Evolutionary conservation across 2,329 filamentous ascomycete species (phyloP), one percentile per base, ranked within the genome.

Genomic region (Cercospora nicotianae): DNA sequence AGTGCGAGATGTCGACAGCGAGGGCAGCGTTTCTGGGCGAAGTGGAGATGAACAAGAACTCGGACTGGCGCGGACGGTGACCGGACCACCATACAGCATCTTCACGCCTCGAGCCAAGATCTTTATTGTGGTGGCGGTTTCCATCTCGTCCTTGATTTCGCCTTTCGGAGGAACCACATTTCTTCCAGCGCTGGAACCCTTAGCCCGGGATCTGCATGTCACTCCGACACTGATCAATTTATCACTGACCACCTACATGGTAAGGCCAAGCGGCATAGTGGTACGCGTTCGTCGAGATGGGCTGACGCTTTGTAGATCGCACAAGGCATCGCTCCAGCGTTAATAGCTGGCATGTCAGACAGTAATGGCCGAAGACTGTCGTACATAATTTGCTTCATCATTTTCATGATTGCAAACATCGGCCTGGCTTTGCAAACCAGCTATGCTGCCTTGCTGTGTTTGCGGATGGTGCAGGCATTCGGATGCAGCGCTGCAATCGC

Each of bases 231-330:
- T 80, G 59, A 81, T 86, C 71, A 85, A 85, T 73, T 74, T 86
- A 62, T 83, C 83, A 7, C 75, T 87, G 48, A 89, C 87, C 3
- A 87, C 87, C 1, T 89, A 87, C 74, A 87, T 88, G 86, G 76
- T 77, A 51, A 33, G 67, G 62, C 18, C n/a, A 53, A 10, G 20
- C 13, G 23, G 16, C 4, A 26, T 30, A 13, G 18, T 23, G 16
- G 39, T 28, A 7, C n/a, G 26, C 23, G 6, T 28, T 18, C 10
- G 8, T 30, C 2, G 9, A 3, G 10, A 5, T 48, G 3, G 3
- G 48, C 48, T 65, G 48, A 60, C 60, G 30, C 67, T 28, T 55
- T 53, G 33, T 39, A 72, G 81, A 84, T 86, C 16, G 81, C 85
- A 28, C 85, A 87, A 79, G 86, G 83, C 3, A 76, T 87, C 13